Evolutionary conservation across 805 yeast genomes (phyloP), one percentile per base, ranked within the genome.

Genomic region (fission yeast (Schizosaccharomyces pombe)): DNA sequence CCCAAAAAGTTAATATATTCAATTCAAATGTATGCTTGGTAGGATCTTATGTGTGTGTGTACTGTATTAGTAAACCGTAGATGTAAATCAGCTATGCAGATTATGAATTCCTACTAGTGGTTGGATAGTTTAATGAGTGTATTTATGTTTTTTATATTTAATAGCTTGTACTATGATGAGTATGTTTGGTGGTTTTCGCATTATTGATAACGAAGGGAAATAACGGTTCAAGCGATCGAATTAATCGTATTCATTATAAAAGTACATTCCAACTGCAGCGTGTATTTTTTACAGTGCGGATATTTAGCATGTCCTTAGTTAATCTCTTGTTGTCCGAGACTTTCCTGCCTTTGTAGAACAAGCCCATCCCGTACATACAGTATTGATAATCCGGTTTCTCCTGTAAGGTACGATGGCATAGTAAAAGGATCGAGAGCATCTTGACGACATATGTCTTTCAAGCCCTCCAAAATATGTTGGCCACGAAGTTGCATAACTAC

Each of bases 321-420:
- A n/a, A n/a, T n/a, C n/a, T n/a, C n/a, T n/a, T n/a, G n/a, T n/a
- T n/a, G n/a, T n/a, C n/a, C n/a, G n/a, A n/a, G n/a, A n/a, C n/a
- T n/a, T n/a, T n/a, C n/a, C n/a, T n/a, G 30, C 14, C 4, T 43
- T 16, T 26, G 6, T 43, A 22, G 49, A 5, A 8, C 49, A 8
- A 22, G 14, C 26, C 49, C 49, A 12, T 43, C 30, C 16, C 14
- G 5, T 5, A 43, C 49, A 43, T 26, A 26, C 14, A 43, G 28
- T 16, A 43, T 43, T 14, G 49, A 43, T 19, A 14, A 14, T 19
- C 49, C 49, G 1, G 28, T 14, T 31, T 59, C 59, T 11, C 61
- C 61, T 5, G 61, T 59, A 31, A 59, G 28, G 60, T 60, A 59
- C 4, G 56, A 54, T n/a, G 61, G 61, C 54, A 59, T 52, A 3